phyloP scores from a whole-genome alignment of 306 rosid genomes.

The Rosa chinensis region DNA sequence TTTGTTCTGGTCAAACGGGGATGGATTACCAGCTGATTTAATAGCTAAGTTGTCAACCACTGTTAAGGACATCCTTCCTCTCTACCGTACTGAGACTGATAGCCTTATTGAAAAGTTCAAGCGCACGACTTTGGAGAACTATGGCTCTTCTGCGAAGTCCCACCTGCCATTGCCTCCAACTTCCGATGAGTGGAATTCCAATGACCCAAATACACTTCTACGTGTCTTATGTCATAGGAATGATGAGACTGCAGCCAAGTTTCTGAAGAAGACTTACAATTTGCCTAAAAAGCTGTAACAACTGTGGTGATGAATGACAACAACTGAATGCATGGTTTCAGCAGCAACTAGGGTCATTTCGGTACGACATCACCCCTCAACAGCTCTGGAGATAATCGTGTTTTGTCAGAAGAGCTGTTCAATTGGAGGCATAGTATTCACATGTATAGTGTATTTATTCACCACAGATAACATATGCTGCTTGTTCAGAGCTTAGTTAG shows the following conservation, averaged over 20 bases:
- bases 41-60: constrained; percentile 60
- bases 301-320: constrained; percentile 10
- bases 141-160: constrained; percentile 64
- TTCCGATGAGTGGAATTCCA: constrained; percentile 72
- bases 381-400: not conserved
- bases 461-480: not conserved
- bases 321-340: not conserved
- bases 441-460: constrained; percentile 19
- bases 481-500: not conserved
- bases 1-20: constrained; percentile 95
- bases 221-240: constrained; percentile 79
- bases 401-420: not conserved
- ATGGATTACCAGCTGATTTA: constrained; percentile 80
- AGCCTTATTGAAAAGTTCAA: constrained; percentile 70
- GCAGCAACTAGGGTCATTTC: not conserved
- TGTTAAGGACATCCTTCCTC: constrained; percentile 50
- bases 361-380: not conserved
- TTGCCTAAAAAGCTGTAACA: constrained; percentile 76
- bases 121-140: constrained; percentile 38
- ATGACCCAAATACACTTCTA: constrained; percentile 85
- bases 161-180: constrained; percentile 81
- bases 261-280: constrained; percentile 85
- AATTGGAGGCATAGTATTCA: not conserved
- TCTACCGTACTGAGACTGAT: constrained; percentile 49
- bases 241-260: constrained; percentile 86